Conservation (phyloP, 2,329 filamentous ascomycete genomes). For the Ophiostoma quercus region DNA sequence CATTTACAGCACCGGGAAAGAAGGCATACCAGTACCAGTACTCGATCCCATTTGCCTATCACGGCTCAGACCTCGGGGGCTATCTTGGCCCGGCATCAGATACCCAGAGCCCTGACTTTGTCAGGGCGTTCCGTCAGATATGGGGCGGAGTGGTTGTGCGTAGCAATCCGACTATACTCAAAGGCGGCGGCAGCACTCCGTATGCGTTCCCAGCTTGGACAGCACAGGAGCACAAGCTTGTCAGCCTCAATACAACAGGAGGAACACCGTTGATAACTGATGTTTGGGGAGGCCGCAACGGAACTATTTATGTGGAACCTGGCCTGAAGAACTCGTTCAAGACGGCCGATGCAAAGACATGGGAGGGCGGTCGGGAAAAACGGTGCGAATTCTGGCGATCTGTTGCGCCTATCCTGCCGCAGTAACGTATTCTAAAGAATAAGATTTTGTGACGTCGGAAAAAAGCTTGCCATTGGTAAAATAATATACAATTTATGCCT, state of each 20-base stretch:
- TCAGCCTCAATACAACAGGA: slow-evolving; percentile 21
- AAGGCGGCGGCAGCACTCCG: neutral
- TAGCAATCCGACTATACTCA: slow-evolving; percentile 32
- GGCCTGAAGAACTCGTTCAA: slow-evolving; percentile 35
- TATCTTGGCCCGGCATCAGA: slow-evolving; percentile 32
- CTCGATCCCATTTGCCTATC: slow-evolving; percentile 35
- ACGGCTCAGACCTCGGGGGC: slow-evolving; percentile 34
- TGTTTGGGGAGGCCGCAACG: slow-evolving; percentile 18
- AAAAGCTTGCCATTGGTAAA: neutral
- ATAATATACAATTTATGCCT: neutral
- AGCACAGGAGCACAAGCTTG: neutral
- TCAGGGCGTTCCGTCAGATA: slow-evolving; percentile 28
- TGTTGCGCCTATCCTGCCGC: neutral
- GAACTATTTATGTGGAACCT: slow-evolving; percentile 30
- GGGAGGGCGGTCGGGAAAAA: slow-evolving; percentile 41
- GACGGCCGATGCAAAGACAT: slow-evolving; percentile 39
- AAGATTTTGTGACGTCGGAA: too few relatives aligned
- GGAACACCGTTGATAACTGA: neutral
- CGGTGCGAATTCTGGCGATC: slow-evolving; percentile 40
- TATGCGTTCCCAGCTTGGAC: slow-evolving; percentile 15
- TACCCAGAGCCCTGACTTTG: slow-evolving; percentile 29
- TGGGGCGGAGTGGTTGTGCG: slow-evolving; percentile 40
- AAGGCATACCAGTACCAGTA: slow-evolving; percentile 43
- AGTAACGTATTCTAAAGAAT: neutral
- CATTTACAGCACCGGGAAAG: slow-evolving; percentile 35